Conservation (phyloP, 352 stramenopile species). For the Globisporangium heterothallicum region DNA sequence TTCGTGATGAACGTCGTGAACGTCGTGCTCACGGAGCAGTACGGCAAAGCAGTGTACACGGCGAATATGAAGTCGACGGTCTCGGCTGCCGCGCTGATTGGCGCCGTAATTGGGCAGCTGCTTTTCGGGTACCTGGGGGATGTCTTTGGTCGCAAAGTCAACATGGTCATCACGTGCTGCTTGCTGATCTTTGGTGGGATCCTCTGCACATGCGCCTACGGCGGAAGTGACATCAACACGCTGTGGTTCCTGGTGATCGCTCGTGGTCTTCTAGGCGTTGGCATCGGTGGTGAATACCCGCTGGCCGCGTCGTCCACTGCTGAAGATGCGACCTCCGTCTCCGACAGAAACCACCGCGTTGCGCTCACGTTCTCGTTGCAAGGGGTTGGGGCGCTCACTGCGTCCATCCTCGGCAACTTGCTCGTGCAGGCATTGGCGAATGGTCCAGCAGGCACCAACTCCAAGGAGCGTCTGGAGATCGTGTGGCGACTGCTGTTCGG, state of each 20-base stretch:
- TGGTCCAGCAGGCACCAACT: constrained; percentile 32
- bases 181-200: constrained; percentile 63
- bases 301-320: constrained; percentile 42
- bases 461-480: constrained; percentile 35
- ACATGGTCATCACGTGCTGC: constrained; percentile 65
- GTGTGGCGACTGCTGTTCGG: constrained; percentile 66
- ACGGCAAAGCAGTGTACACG: constrained; percentile 54
- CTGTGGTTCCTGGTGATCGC: constrained; percentile 61
- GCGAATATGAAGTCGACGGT: constrained; percentile 55
- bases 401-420: constrained; percentile 59
- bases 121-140: constrained; percentile 55
- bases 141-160: constrained; percentile 52
- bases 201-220: constrained; percentile 54
- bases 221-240: constrained; percentile 26
- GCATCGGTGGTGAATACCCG: constrained; percentile 49
- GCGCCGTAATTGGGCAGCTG: constrained; percentile 54
- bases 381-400: constrained; percentile 43
- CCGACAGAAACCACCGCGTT: constrained; percentile 43
- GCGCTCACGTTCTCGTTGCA: constrained; percentile 62
- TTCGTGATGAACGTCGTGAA: constrained; percentile 83
- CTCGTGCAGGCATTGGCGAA: constrained; percentile 41
- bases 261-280: constrained; percentile 54
- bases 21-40: constrained; percentile 74
- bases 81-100: constrained; percentile 49
- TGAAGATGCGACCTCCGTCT: constrained; percentile 43